Evolutionary conservation across 805 yeast genomes (phyloP).

Genomic region (Starmerella sirachaensis): DNA sequence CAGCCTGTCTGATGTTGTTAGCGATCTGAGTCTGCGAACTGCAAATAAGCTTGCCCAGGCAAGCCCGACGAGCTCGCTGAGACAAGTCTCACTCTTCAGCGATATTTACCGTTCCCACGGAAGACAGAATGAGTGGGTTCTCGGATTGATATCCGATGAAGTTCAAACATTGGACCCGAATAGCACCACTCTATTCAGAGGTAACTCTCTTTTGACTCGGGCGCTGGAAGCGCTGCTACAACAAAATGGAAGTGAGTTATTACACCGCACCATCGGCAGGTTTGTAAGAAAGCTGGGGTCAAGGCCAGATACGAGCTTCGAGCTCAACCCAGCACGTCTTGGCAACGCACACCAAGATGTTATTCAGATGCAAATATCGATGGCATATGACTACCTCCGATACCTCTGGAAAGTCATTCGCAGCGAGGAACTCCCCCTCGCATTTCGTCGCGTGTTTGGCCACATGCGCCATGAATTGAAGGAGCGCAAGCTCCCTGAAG

Average conservation of each 20-base stretch:
- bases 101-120: slow-evolving; percentile 65
- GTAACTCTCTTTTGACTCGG: slow-evolving; percentile 72
- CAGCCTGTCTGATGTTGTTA: slow-evolving; percentile 49
- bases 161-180: slow-evolving; percentile 27
- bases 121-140: slow-evolving; percentile 62
- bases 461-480: slow-evolving; percentile 13
- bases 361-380: slow-evolving; percentile 36
- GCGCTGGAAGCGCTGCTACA: slow-evolving; percentile 66
- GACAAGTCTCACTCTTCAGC: slow-evolving; percentile 35
- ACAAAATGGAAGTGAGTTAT: slow-evolving; percentile 65
- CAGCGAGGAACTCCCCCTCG: slow-evolving; percentile 20
- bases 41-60: slow-evolving; percentile 32
- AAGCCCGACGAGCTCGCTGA: slow-evolving; percentile 8
- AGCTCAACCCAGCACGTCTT: slow-evolving; percentile 66
- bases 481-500: slow-evolving; percentile 4
- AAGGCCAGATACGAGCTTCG: slow-evolving; percentile 43
- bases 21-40: slow-evolving; percentile 23
- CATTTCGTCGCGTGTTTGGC: slow-evolving; percentile 19
- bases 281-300: slow-evolving; percentile 46
- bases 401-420: slow-evolving; percentile 21
- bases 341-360: slow-evolving; percentile 30
- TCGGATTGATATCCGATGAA: slow-evolving; percentile 55
- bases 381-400: slow-evolving; percentile 35
- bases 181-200: slow-evolving; percentile 65
- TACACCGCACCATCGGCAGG: slow-evolving; percentile 61